These are phyloP conservation scores for Ophiocordyceps camponoti-saundersi DNA, from an alignment of 2,329 filamentous ascomycete species.

Conservation along the genomic window DNA sequence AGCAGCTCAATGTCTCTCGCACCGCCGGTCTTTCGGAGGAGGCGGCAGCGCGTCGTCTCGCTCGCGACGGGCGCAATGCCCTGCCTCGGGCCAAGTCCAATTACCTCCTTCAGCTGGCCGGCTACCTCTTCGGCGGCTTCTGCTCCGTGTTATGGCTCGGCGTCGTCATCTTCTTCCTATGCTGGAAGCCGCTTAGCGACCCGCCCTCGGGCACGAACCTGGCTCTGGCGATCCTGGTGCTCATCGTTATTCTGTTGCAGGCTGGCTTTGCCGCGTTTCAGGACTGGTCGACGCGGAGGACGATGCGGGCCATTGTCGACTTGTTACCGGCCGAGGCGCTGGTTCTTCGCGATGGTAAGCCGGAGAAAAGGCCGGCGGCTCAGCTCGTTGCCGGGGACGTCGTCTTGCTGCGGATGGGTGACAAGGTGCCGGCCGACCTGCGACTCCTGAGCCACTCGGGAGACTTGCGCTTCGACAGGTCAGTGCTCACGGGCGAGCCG, in stretches of 20 bases:
- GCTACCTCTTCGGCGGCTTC: conserved; percentile 29
- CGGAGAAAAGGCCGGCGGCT: conserved; percentile 19
- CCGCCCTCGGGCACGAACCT: conserved; percentile 25
- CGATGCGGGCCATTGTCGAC: conserved; percentile 28
- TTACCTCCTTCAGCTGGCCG: conserved; percentile 21
- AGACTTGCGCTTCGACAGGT: conserved; percentile 23
- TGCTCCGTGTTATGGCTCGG: conserved; percentile 29
- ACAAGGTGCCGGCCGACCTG: conserved; percentile 30
- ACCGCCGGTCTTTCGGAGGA: conserved; percentile 17
- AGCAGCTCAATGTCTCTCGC: conserved; percentile 20
- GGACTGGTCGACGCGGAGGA: conserved; percentile 27
- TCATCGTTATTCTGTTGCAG: conserved; percentile 29
- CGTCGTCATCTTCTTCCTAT: conserved; percentile 29
- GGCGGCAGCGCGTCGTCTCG: conserved; percentile 15
- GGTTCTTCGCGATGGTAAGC: conserved; percentile 25
- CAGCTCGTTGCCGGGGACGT: conserved; percentile 29
- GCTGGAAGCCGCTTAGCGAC: conserved; percentile 27
- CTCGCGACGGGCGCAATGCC: conserved; percentile 23
- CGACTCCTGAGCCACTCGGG: conserved; percentile 23
- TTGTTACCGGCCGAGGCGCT: conserved; percentile 24
- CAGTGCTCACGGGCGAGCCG: conserved; percentile 23
- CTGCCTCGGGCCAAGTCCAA: conserved; percentile 24
- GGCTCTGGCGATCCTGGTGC: conserved; percentile 25
- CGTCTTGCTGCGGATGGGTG: conserved; percentile 25
- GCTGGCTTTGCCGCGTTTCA: conserved; percentile 28